phyloP scores from a whole-genome alignment of 2,329 filamentous ascomycete species.

The Aspergillus persii region DNA sequence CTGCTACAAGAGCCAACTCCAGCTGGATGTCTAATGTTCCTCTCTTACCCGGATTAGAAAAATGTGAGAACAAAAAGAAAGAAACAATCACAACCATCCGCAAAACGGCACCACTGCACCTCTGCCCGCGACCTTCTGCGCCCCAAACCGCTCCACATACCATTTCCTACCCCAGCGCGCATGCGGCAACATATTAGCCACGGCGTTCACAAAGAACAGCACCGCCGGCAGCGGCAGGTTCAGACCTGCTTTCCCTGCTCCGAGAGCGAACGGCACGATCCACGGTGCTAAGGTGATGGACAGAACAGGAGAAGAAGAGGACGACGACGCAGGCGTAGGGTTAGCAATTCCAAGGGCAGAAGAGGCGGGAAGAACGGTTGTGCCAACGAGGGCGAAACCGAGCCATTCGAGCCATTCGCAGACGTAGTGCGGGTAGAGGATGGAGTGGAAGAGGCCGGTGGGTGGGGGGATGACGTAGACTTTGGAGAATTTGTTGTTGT shows the following conservation, averaged over 20 bases:
- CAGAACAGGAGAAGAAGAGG: background rate
- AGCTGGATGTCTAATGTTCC: background rate
- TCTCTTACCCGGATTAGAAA: background rate
- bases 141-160: conserved; percentile 87
- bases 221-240: conserved; percentile 69
- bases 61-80: background rate
- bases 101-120: conserved; percentile 70
- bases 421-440: conserved; percentile 92
- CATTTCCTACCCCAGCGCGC: conserved; percentile 77
- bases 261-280: conserved; percentile 31
- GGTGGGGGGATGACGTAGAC: conserved; percentile 82
- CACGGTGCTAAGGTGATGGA: conserved; percentile 36
- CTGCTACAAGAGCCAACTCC: no score
- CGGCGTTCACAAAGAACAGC: conserved; percentile 79
- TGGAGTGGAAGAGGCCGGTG: conserved; percentile 75
- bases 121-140: conserved; percentile 70
- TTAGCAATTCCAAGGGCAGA: background rate
- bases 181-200: conserved; percentile 85
- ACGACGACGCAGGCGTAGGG: background rate
- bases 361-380: conserved; percentile 27
- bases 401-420: conserved; percentile 96
- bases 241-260: conserved; percentile 28
- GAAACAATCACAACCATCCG: conserved; percentile 31
- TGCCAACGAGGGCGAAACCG: conserved; percentile 70
- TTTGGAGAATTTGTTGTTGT: conserved; percentile 61